A percentile compares a stretch with the other conserved stretches of the same genome.
Evolutionary conservation across 495 filamentous ascomycete genomes (phyloP).

Genomic region (Tuber brumale): DNA sequence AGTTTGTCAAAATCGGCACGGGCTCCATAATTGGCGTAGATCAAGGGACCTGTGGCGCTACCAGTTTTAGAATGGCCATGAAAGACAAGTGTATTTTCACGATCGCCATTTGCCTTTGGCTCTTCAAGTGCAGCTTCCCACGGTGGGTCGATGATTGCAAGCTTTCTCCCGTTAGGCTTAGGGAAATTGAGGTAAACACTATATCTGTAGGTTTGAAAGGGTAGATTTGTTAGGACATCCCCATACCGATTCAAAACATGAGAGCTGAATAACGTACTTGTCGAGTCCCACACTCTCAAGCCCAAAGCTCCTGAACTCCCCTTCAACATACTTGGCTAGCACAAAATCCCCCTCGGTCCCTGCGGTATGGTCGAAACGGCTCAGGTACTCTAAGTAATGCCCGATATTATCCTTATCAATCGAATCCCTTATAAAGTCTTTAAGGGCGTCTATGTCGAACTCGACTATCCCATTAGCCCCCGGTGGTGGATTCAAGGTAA

Average conservation of each 20-base stretch:
- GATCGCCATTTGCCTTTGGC: conserved; percentile 37
- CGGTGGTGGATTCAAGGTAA: conserved; percentile 54
- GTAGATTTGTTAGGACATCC: conserved; percentile 39
- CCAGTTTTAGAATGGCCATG: conserved; percentile 86
- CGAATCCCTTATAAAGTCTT: conserved; percentile 61
- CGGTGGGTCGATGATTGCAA: conserved; percentile 64
- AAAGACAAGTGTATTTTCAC: conserved; percentile 63
- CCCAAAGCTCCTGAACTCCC: conserved; percentile 58
- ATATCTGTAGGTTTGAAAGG: conserved; percentile 45
- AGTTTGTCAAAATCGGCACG: conserved; percentile 72
- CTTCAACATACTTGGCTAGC: conserved; percentile 73
- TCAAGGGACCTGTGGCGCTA: conserved; percentile 80
- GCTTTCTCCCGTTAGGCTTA: conserved; percentile 62
- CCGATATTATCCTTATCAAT: conserved; percentile 62
- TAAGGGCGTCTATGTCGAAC: conserved; percentile 63
- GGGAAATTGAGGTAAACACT: conserved; percentile 92
- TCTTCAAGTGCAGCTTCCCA: conserved; percentile 91
- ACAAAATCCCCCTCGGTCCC: conserved; percentile 84
- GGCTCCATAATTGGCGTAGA: conserved; percentile 91
- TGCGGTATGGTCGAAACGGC: conserved; percentile 75
- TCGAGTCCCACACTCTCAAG: conserved; percentile 69
- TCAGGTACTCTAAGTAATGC: conserved; percentile 64
- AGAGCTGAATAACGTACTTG: conserved; percentile 16
- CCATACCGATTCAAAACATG: neutral
- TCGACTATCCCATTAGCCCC: conserved; percentile 44